A percentile compares a stretch with the other conserved stretches of the same genome.
Evolutionary conservation across 495 filamentous ascomycete genomes (phyloP).

Genomic region (Mytilinidion resinicola): DNA sequence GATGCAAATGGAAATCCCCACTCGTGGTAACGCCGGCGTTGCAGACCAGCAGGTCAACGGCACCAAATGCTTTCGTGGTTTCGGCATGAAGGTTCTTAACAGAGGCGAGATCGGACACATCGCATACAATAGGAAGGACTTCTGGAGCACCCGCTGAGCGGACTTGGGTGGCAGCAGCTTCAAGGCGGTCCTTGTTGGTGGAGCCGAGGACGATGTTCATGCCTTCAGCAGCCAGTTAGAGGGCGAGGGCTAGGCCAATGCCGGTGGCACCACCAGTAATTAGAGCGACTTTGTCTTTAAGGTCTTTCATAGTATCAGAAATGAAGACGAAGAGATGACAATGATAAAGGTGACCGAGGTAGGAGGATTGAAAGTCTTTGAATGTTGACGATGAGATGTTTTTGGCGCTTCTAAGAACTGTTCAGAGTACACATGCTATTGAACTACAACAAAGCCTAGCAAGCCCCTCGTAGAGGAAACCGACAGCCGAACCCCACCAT

Average conservation of each 20-base stretch:
- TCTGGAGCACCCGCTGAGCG: conserved; percentile 6
- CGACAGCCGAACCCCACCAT: no score
- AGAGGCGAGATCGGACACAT: conserved; percentile 10
- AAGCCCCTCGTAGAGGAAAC: no score
- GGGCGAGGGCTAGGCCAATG: conserved; percentile 15
- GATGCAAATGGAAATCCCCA: conserved; percentile 8
- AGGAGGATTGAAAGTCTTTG: no score
- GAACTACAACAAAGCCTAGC: no score
- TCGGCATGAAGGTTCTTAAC: conserved; percentile 11
- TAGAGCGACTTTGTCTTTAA: conserved; percentile 18
- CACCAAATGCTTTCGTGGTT: conserved; percentile 7
- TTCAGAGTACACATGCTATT: no score
- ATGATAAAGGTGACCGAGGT: no score
- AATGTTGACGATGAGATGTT: no score
- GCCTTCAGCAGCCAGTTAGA: conserved; percentile 14
- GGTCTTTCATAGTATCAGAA: conserved; percentile 9
- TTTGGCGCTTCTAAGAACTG: no score
- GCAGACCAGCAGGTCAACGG: conserved; percentile 16
- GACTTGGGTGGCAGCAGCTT: conserved; percentile 9
- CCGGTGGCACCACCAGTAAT: conserved; percentile 21
- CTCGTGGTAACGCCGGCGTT: conserved; percentile 16
- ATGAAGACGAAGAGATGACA: background rate
- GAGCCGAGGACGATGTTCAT: conserved; percentile 12
- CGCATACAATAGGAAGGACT: conserved; percentile 17
- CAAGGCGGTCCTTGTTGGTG: conserved; percentile 10